Evolutionary conservation across 345 rosid genomes (phyloP).

Genomic region (Erucastrum elatum): DNA sequence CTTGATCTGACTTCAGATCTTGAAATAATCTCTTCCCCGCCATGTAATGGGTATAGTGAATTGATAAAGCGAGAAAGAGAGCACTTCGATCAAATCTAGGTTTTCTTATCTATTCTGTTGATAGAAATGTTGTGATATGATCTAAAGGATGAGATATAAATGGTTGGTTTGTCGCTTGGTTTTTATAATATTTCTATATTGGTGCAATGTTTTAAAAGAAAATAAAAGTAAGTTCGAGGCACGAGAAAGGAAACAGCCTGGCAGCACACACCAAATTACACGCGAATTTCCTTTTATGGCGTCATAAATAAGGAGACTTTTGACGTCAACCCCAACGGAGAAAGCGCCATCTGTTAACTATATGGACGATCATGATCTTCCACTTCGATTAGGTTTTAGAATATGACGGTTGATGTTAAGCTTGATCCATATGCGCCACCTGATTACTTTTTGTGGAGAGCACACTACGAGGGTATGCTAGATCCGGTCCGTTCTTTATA

Average conservation of each 20-base stretch:
- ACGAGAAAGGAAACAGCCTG: constrained; percentile 46
- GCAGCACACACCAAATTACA: constrained; percentile 25
- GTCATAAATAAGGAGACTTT: constrained; percentile 27
- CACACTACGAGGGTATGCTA: not conserved
- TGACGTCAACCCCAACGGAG: constrained; percentile 35
- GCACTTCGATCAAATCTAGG: constrained; percentile 17
- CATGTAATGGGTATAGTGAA: constrained; percentile 41
- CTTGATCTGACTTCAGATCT: constrained; percentile 42
- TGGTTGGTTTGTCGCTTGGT: constrained; percentile 10
- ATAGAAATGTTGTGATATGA: constrained; percentile 11
- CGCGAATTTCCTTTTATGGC: constrained; percentile 10
- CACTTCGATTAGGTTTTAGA: not conserved
- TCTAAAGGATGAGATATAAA: constrained; percentile 11
- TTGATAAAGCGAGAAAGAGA: constrained; percentile 1
- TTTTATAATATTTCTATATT: not conserved
- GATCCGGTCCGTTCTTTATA: constrained; percentile 9
- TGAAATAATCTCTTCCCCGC: constrained; percentile 56
- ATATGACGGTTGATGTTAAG: constrained; percentile 11
- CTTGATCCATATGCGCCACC: not conserved
- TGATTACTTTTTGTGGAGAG: not conserved
- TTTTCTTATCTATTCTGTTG: constrained; percentile 7
- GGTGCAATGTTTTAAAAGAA: not conserved
- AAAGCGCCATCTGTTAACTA: not conserved
- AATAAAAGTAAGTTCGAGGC: constrained; percentile 29
- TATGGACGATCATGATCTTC: constrained; percentile 3